Evolutionary conservation across 2,329 filamentous ascomycete genomes (phyloP), one percentile per base, ranked within the genome.

Genomic region (Exophiala dermatitidis): DNA sequence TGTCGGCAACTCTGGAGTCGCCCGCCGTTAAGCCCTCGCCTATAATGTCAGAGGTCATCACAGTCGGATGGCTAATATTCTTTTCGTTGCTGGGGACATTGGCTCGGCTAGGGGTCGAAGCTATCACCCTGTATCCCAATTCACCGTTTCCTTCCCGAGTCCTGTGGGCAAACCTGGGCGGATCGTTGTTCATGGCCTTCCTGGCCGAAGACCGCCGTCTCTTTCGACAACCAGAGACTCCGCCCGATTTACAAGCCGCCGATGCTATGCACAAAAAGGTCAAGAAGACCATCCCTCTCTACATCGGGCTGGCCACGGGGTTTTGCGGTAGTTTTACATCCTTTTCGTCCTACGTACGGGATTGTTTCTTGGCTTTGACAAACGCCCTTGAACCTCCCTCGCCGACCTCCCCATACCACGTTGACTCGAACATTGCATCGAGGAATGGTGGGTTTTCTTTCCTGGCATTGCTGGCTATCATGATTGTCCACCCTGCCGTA

Each of bases 291-390:
- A 84, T 91, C 10, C 89, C 90, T 0, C 74, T 93, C 0, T 94
- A 91, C 66, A 84, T 93, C 54, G 89, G 86, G 46, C 79, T 95
- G 8, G 79, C 86, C 0, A 93, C 85, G 0, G 90, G 85, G n/a
- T 90, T 90, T 68, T 93, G 88, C 64, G 87, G 90, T 52, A 89
- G 85, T 56, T 86, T 93, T 64, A 95, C 89, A 0, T 89, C 84
- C 4, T 95, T 94, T 68, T 93, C 88, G 0, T 81, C 83, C 28
- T 91, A 91, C 66, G 81, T 89, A 37, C 79, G 86, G n/a, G 89
- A 93, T 63, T 70, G 77, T 7, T 93, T 90, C 65, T 75, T 93
- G 7, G 84, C 86, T 0, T 69, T 90, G 29, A 83, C 85, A 1
- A 90, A 93, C 65, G 77, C 84, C 57, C 68, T 90, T 5, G 72